Conservation (phyloP, 805 yeast species). For the Lipomyces yamadae region DNA sequence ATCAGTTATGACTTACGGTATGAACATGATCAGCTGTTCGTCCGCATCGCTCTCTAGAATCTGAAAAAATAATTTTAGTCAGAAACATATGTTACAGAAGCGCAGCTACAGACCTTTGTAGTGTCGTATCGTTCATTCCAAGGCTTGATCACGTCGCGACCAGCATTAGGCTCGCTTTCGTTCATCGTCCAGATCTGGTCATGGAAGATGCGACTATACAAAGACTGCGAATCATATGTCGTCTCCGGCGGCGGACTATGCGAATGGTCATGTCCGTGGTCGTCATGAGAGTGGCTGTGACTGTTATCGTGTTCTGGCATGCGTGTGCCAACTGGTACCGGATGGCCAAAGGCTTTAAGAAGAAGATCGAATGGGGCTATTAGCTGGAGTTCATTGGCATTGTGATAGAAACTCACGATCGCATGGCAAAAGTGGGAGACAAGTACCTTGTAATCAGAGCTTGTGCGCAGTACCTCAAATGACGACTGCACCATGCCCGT, state of each 20-base stretch:
- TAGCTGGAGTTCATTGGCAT: background rate
- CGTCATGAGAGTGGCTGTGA: conserved; percentile 23
- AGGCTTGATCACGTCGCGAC: conserved; percentile 59
- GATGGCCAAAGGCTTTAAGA: background rate
- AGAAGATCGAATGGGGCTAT: background rate
- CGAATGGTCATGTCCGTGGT: conserved; percentile 35
- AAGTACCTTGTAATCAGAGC: background rate
- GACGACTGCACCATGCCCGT: background rate
- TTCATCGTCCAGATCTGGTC: conserved; percentile 68
- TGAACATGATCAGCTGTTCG: conserved; percentile 71
- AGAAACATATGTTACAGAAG: background rate
- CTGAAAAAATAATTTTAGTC: background rate
- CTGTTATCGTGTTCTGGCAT: conserved; percentile 16
- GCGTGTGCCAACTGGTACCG: background rate
- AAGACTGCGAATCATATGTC: conserved; percentile 62
- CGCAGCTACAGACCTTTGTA: conserved; percentile 42
- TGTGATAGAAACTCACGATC: too few species aligned
- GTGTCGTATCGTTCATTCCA: conserved; percentile 55
- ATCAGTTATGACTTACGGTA: conserved; percentile 53
- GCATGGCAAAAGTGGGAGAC: background rate
- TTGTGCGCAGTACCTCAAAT: background rate
- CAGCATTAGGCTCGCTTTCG: conserved; percentile 57
- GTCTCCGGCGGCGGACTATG: conserved; percentile 66
- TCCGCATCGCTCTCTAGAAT: conserved; percentile 74
- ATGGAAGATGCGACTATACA: conserved; percentile 64